Evolutionary conservation across 2,329 filamentous ascomycete species (phyloP).

Genomic region (Pseudogymnoascus sp.): DNA sequence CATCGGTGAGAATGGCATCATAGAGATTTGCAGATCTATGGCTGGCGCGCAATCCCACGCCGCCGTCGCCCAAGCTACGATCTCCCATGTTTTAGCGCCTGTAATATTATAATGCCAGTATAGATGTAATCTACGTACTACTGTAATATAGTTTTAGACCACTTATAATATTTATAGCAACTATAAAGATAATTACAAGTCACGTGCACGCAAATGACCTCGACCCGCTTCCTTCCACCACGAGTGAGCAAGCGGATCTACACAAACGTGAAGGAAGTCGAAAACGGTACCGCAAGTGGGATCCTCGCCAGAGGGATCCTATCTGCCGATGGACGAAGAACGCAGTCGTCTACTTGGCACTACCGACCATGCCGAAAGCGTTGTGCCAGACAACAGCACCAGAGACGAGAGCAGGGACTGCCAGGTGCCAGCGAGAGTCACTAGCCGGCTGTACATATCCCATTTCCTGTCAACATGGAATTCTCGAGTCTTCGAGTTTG

Average conservation of each 20-base stretch:
- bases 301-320: not conserved
- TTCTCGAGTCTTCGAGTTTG: conserved; percentile 57
- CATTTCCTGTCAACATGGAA: conserved; percentile 60
- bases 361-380: not conserved
- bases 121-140: too few species aligned
- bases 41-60: not conserved
- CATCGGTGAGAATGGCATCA: not conserved
- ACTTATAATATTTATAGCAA: too few species aligned
- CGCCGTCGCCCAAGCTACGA: too few species aligned
- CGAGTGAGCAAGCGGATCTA: not conserved
- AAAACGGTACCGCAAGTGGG: not conserved
- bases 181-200: too few species aligned
- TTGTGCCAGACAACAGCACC: not conserved
- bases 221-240: not conserved
- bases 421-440: not conserved
- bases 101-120: not conserved
- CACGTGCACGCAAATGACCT: not conserved
- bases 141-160: too few species aligned
- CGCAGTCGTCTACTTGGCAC: not conserved
- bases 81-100: not conserved
- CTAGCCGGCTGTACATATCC: conserved; percentile 44
- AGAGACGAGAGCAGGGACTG: not conserved
- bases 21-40: not conserved
- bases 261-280: not conserved
- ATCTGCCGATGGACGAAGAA: not conserved